Base-by-base conservation (phyloP, 306 rosid species). In the Alnus glutinosa region DNA sequence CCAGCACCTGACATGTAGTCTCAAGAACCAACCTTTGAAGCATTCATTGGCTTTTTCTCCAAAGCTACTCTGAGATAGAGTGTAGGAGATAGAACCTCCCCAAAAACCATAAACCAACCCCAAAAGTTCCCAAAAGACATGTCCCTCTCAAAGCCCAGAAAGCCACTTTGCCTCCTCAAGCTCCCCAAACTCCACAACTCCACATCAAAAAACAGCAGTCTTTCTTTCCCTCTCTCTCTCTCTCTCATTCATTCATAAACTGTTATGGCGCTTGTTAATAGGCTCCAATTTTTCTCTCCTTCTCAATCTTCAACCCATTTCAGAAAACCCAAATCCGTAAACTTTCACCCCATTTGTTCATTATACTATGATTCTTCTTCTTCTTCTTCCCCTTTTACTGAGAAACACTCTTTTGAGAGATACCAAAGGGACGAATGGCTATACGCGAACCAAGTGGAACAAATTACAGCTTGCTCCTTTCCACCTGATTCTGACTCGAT, bases 361-460 rank as follows among this genome's bases (percentile, higher is more conserved):
- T 47, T 93, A 1, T 88, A 59, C 85, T 89, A 78, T 83, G 67
- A 50, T 57, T 82, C 87, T 42, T 30, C 86, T 71, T 89, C 97
- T 50, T 79, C 88, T 36, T 42, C 87, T 58, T 91, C 97, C 2
- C 97, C 98, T 54, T 94, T 95, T 73, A 95, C 98, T 9, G 97
- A 92, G 83, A 91, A 92, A 85, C 90, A 90, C 46, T 92, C 98
- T 8, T 0, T 75, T 30, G 80, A 90, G 83, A 83, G 97, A 55
- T 92, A 89, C 89, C 89, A 89, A 18, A 86, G 98, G 81, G 98
- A 95, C 86, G 87, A 84, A 13, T 95, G 98, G 98, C 57, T 90
- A 2, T 95, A 88, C 86, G 47, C 82, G 51, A 51, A 59, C 51
- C 83, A 36, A 4, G 1, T 49, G 49, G 67, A 30, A 4, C 82